Base-by-base conservation (phyloP, 345 rosid genomes). In the Psidium friedrichsthalianum region DNA sequence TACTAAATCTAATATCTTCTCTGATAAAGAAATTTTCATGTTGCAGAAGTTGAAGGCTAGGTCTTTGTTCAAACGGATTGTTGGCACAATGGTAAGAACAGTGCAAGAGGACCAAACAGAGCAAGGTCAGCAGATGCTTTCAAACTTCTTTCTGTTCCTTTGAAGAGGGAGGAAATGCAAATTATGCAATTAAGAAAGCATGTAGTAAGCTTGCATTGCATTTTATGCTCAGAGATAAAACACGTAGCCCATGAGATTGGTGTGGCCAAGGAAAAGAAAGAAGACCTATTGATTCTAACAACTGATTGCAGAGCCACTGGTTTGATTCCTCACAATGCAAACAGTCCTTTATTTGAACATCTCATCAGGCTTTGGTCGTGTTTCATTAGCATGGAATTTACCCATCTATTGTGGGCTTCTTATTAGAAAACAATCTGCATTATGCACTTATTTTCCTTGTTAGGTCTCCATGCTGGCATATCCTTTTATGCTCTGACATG, bases 91-190 rank as follows among this genome's bases (percentile, higher is more conserved):
- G 84, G 98, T 96, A 52, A 94, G 98, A 61, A 93, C 98, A 11
- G 95, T 94, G 85, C 96, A 96, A 86, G 99, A 96, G 87, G 98
- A 96, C 89, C 96, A 95, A 89, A 96, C 94, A 90, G 99, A 97
- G 94, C 98, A 96, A 96, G 99, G 99, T 97, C 47, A 84, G 87
- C 85, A 10, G 40, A 51, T 29, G 24, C 51, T 44, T 82, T 83
- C 42, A 22, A 84, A 47, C 51, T 27, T 84, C 56, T 29, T 59
- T 24, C 56, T 56, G 42, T 51, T 58, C 74, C 55, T 44, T 40
- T 80, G 83, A 51, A 15, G 56, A 51, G 36, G 83, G 53, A 52
- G 53, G 83, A 51, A 82, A 56, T 52, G 59, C n/a, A 82, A 32
- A 69, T 2, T 32, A 69, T 69, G 47, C 47, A 69, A 21, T 69